Evolutionary conservation across 2,329 filamentous ascomycete species (phyloP).

Genomic region (Sclerotinia glacialis): DNA sequence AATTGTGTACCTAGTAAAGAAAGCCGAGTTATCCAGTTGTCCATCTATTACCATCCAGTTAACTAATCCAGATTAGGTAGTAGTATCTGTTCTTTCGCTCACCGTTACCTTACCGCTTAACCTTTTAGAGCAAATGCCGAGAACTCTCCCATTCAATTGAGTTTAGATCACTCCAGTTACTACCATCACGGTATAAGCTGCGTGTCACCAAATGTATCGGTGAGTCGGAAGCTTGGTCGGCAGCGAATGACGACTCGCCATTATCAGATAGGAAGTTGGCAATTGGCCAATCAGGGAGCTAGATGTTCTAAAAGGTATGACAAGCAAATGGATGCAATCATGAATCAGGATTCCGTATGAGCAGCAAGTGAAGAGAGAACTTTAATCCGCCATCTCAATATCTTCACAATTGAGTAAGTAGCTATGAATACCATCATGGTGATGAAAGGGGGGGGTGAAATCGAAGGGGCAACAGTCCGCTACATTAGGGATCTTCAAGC

Average conservation of each 20-base stretch:
- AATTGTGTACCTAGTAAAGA: background rate
- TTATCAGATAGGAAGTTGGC: constrained; percentile 15
- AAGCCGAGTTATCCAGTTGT: constrained; percentile 7
- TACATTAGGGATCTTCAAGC: background rate
- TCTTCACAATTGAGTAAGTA: background rate
- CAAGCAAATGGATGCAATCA: background rate
- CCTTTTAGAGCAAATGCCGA: background rate
- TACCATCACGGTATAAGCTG: background rate
- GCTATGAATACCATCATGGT: background rate
- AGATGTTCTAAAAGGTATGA: background rate
- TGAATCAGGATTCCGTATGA: too few species aligned
- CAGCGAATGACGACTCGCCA: constrained; percentile 15
- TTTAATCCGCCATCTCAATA: background rate
- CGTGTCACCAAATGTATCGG: constrained; percentile 9
- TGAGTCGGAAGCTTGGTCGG: constrained; percentile 15
- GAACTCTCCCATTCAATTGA: background rate
- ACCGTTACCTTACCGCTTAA: background rate
- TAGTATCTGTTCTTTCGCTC: background rate
- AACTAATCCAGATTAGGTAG: background rate
- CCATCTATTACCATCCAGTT: rapidly evolving
- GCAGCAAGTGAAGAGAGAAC: background rate
- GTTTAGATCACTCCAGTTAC: background rate
- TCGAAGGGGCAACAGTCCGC: background rate
- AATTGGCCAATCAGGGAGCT: constrained; percentile 18
- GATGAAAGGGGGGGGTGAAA: background rate